These are phyloP conservation scores for Sonneratia caseolaris DNA, from an alignment of 345 rosid species.

Conservation along the genomic window DNA sequence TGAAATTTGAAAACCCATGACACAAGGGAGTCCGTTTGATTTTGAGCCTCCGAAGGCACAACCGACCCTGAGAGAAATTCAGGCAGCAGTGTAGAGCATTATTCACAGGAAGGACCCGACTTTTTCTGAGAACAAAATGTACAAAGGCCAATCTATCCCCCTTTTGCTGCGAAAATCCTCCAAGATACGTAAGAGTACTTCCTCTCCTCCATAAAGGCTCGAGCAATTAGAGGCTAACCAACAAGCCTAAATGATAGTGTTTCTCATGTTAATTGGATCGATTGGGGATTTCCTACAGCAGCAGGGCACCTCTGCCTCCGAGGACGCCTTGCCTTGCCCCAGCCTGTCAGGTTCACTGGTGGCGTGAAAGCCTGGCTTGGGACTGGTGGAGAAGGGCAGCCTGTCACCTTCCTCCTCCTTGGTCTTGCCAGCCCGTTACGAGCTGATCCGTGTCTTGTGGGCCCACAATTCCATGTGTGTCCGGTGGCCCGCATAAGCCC, in stretches of 20 bases:
- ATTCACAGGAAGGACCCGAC: background rate
- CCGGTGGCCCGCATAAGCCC: constrained; percentile 82
- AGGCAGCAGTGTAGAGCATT: background rate
- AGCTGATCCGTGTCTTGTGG: constrained; percentile 35
- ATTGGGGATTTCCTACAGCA: constrained; percentile 45
- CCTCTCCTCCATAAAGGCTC: background rate
- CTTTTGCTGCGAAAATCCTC: background rate
- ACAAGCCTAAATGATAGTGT: background rate
- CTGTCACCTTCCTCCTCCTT: constrained; percentile 44
- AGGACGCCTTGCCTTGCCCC: constrained; percentile 93
- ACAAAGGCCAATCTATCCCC: background rate
- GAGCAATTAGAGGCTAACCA: background rate
- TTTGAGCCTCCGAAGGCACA: background rate
- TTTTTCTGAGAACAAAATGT: background rate
- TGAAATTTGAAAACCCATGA: background rate
- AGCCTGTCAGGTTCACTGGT: constrained; percentile 62
- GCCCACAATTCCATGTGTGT: constrained; percentile 53
- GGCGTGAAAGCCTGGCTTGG: background rate
- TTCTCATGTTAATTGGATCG: constrained; percentile 30
- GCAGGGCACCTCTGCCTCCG: constrained; percentile 77
- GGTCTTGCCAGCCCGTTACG: background rate
- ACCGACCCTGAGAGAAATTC: background rate
- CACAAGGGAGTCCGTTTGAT: background rate
- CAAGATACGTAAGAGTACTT: background rate
- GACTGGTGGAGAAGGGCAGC: constrained; percentile 28